Evolutionary conservation across 257 asterid species (phyloP), one percentile per base, ranked within the genome.

Genomic region (Ballota nigra): DNA sequence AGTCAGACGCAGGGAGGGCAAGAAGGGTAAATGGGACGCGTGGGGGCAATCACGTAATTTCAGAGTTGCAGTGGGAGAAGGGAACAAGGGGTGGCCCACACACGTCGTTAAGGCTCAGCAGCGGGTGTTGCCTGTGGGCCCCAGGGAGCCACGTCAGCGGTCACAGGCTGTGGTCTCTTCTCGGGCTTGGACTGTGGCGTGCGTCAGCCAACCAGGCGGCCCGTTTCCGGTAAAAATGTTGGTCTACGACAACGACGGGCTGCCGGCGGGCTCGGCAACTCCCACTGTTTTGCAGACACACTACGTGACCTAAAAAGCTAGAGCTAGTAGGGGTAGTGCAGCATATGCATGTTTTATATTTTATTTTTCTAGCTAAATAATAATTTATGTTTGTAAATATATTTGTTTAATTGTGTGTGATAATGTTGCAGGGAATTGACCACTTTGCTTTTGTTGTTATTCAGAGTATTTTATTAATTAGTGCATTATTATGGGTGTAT

Each of bases 201-300:
- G 72, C 81, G 87, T 81, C 84, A 70, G 76, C 79, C 83, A 79
- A 86, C 85, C 84, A 79, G 78, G 70, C 86, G 83, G 88, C 92
- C 73, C 79, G 69, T 76, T 84, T 85, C 95, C 87, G 90, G 91
- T 82, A 49, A 73, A 73, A 29, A 29, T 86, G 97, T 89, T 79
- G 92, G 97, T 56, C 86, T 72, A 47, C 63, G 96, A 90, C 83
- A 74, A 82, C 80, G 97, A 90, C 77, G 73, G 87, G 69, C 78
- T 66, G 96, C 86, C 85, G 85, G 89, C 86, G 83, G 71, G 67
- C 70, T 69, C 65, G 90, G 85, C 89, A 84, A 63, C n/a, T 71
- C 49, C 81, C 40, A 71, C 72, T 77, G 83, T 61, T 62, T 34
- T 69, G 62, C 58, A 52, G 76, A 78, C 82, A 81, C 47, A 77